phyloP scores from a whole-genome alignment of 1,139 yeast species.

The Nadsonia commutata region DNA sequence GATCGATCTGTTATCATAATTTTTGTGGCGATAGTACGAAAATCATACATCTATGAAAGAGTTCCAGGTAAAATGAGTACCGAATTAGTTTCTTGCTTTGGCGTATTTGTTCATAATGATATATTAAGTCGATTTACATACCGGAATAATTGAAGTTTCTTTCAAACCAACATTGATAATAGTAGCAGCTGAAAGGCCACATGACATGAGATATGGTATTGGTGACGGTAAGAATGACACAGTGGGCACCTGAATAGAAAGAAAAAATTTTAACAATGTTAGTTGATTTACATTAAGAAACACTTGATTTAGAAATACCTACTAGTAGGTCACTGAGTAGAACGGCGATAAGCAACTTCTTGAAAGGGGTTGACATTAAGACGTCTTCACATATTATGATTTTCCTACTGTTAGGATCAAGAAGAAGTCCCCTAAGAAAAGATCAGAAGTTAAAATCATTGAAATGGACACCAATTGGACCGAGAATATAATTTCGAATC shows the following conservation, averaged over 20 bases:
- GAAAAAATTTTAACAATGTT: not conserved
- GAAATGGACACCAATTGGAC: too few relatives aligned
- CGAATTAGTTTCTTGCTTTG: too few relatives aligned
- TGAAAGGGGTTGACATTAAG: not conserved
- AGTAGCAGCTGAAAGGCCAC: not conserved
- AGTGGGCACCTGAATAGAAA: not conserved
- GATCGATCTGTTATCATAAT: not conserved
- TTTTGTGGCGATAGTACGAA: not conserved
- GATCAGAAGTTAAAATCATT: not conserved
- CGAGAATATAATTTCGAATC: too few relatives aligned
- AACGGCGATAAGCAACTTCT: not conserved
- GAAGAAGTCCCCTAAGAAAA: not conserved
- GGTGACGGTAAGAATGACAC: not conserved
- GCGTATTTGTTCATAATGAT: too few relatives aligned
- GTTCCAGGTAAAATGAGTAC: too few relatives aligned
- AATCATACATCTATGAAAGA: not conserved
- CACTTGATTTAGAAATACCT: too few relatives aligned
- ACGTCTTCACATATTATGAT: not conserved
- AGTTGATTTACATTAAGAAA: not conserved
- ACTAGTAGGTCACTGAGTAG: not conserved
- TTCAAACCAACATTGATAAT: conserved; percentile 1
- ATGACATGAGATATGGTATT: not conserved
- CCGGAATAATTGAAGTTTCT: conserved; percentile 1
- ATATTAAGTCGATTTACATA: too few relatives aligned
- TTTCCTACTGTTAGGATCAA: not conserved